Percentiles rank a stretch among this genome's conserved stretches.
Evolutionary conservation across 192 early-diverging fungal species (phyloP).

Genomic region (Coemansia sp.): DNA sequence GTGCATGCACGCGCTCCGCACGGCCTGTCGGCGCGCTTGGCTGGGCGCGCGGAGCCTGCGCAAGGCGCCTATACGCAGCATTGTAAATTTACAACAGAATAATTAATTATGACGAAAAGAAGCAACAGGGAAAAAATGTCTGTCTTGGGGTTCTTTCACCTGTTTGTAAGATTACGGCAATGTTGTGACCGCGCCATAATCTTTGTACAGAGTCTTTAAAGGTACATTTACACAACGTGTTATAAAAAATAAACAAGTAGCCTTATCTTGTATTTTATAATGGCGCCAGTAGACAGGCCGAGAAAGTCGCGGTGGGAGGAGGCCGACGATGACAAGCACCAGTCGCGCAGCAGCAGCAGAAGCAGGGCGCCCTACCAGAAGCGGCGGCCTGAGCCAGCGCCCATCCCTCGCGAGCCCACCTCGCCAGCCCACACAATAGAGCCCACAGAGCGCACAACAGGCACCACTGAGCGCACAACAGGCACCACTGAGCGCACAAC

Average conservation of each 20-base stretch:
- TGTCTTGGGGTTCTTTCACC: not conserved
- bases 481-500: not conserved
- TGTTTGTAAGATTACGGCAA: too few relatives aligned
- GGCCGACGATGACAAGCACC: not conserved
- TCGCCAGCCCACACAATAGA: not conserved
- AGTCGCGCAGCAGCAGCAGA: not conserved
- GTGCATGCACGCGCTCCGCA: not conserved
- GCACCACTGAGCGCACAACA: not conserved
- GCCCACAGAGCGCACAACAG: not conserved
- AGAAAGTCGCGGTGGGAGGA: slow-evolving; percentile 9
- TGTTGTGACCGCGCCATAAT: too few relatives aligned
- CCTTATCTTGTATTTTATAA: not conserved
- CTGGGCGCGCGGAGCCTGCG: not conserved
- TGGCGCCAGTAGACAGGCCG: not conserved
- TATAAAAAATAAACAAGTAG: not conserved
- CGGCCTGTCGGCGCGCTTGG: not conserved
- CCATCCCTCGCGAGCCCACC: not conserved
- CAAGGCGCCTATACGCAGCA: not conserved
- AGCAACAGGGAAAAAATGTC: not conserved
- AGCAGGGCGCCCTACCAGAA: not conserved
- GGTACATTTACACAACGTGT: not conserved
- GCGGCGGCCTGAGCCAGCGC: not conserved
- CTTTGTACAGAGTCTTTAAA: not conserved
- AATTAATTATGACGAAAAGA: not conserved
- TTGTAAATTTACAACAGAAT: not conserved